Evolutionary conservation across 495 filamentous ascomycete species (phyloP).

Genomic region (Penicillium daleae): DNA sequence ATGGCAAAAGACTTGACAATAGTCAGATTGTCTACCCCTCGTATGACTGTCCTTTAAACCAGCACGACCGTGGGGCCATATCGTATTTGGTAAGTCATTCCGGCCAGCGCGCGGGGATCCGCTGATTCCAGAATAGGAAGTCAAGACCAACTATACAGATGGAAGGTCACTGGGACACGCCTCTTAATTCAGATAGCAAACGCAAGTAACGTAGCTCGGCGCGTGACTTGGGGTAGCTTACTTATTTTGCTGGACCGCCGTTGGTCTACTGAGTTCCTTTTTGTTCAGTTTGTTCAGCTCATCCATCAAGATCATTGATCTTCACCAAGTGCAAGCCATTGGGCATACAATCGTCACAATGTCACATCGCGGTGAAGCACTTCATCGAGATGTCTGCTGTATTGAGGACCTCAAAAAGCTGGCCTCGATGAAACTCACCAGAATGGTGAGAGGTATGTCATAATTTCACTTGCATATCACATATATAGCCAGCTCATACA

Average conservation of each 20-base stretch:
- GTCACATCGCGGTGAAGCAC: conserved; percentile 37
- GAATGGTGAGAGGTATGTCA: conserved; percentile 35
- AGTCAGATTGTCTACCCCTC: conserved; percentile 7
- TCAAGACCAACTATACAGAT: conserved; percentile 14
- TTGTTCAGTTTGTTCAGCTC: background rate
- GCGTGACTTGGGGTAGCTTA: conserved; percentile 6
- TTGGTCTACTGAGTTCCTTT: background rate
- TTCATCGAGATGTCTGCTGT: conserved; percentile 40
- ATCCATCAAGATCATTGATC: background rate
- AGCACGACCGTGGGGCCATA: background rate
- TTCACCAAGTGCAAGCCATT: background rate
- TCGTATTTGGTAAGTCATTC: background rate
- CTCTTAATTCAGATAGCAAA: conserved; percentile 8
- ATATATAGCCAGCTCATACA: background rate
- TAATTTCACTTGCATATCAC: background rate
- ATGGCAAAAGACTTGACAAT: background rate
- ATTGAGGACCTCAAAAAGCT: conserved; percentile 39
- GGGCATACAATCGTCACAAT: conserved; percentile 15
- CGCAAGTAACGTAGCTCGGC: background rate
- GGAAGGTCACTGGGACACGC: background rate
- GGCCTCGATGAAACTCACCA: conserved; percentile 31
- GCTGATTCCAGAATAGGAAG: conserved; percentile 22
- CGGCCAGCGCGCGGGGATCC: background rate
- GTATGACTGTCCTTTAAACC: background rate
- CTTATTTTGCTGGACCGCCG: conserved; percentile 14